Evolutionary conservation across 768 basidiomycete genomes (phyloP).

Genomic region (Clitopilus hobsonii): DNA sequence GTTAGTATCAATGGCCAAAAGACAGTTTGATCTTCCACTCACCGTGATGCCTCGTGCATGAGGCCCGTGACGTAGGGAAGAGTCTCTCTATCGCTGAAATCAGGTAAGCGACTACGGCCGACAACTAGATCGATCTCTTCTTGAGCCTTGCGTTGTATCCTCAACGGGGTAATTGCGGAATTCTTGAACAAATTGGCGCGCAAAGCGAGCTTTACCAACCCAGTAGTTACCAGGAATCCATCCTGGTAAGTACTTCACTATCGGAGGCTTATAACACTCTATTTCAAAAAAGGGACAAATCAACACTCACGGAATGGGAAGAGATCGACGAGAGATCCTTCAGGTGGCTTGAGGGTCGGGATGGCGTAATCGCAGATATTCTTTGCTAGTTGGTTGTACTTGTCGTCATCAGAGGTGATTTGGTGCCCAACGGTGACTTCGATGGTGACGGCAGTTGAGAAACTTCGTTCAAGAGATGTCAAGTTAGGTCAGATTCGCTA

Average conservation of each 20-base stretch:
- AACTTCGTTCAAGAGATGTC: constrained; percentile 5
- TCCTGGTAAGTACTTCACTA: constrained; percentile 25
- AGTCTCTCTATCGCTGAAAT: constrained; percentile 19
- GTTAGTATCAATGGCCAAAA: not conserved
- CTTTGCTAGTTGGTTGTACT: not conserved
- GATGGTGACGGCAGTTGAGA: constrained; percentile 16
- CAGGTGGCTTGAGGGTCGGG: constrained; percentile 3
- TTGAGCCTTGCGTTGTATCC: constrained; percentile 29
- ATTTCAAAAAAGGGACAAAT: not conserved
- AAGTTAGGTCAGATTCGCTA: not conserved
- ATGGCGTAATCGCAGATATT: not conserved
- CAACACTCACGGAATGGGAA: constrained; percentile 20
- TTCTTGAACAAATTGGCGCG: constrained; percentile 2
- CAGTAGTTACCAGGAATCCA: constrained; percentile 27
- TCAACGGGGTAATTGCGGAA: constrained; percentile 27
- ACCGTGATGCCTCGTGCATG: constrained; percentile 22
- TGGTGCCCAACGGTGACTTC: not conserved
- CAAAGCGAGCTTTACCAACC: constrained; percentile 13
- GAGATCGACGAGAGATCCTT: constrained; percentile 14
- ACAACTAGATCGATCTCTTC: constrained; percentile 36
- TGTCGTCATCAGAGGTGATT: not conserved
- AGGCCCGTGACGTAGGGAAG: constrained; percentile 33
- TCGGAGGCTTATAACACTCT: not conserved
- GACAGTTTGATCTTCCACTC: not conserved
- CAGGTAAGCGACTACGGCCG: constrained; percentile 29